Evolutionary conservation across 2,329 filamentous ascomycete species (phyloP).

Genomic region (Fusarium newnesense): DNA sequence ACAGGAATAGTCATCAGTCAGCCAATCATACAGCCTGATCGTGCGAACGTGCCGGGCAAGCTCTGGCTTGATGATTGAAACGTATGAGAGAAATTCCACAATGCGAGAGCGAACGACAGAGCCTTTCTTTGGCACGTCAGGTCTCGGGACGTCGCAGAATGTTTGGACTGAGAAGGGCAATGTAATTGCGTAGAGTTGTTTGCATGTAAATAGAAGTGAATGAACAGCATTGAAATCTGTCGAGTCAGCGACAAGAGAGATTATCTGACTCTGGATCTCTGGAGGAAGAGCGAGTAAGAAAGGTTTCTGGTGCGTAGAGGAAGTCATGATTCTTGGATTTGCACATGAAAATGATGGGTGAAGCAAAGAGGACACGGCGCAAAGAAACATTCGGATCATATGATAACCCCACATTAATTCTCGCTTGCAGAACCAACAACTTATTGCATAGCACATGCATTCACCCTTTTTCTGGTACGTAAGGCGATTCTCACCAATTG

Average conservation of each 20-base stretch:
- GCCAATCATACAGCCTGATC: neutral
- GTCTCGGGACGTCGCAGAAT: fast-evolving
- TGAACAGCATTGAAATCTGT: neutral
- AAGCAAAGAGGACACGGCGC: neutral
- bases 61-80: neutral
- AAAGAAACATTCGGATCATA: neutral
- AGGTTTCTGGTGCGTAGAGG: fast-evolving
- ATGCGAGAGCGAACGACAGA: fast-evolving
- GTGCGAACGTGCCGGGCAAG: neutral
- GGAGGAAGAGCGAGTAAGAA: neutral
- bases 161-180: neutral
- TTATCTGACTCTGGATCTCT: neutral
- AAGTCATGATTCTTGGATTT: fast-evolving
- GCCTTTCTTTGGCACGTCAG: neutral
- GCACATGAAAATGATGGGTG: fast-evolving
- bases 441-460: neutral
- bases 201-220: neutral
- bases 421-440: neutral
- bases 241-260: neutral
- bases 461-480: fast-evolving
- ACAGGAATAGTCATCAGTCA: fast-evolving
- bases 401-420: neutral
- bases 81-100: neutral
- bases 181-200: neutral
- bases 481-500: fast-evolving